Percentiles rank a stretch among this genome's conserved stretches.
Evolutionary conservation across 2,329 filamentous ascomycete species (phyloP).

Genomic region (Sporothrix mexicana): DNA sequence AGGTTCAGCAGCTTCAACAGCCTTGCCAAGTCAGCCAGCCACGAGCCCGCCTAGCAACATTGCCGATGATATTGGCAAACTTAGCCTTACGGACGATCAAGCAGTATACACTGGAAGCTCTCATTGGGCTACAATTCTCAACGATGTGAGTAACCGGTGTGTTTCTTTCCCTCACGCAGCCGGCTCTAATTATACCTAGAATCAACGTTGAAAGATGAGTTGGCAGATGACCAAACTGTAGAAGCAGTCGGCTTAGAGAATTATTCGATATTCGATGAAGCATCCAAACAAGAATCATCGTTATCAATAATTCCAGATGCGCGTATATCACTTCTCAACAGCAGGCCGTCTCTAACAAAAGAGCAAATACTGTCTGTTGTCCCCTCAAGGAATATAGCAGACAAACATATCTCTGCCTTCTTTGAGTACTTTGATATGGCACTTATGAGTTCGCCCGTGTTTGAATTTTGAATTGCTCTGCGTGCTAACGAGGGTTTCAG

Average conservation of each 20-base stretch:
- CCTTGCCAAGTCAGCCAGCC: too few relatives aligned
- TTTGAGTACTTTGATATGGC: constrained; percentile 12
- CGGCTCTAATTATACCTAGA: neutral
- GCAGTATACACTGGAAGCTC: constrained; percentile 10
- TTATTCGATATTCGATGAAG: neutral
- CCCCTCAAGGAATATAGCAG: neutral
- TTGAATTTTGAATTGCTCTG: neutral
- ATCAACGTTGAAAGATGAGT: neutral
- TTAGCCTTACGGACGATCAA: neutral
- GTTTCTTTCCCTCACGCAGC: too few relatives aligned
- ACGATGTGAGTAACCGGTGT: neutral
- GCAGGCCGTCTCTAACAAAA: neutral
- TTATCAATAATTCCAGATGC: neutral
- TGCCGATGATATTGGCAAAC: constrained; percentile 8
- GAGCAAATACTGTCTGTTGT: neutral
- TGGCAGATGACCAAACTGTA: neutral
- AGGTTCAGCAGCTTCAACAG: neutral
- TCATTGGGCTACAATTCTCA: constrained; percentile 11
- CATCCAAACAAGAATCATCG: neutral
- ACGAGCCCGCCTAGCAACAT: neutral
- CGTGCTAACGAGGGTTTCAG: neutral
- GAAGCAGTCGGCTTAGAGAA: neutral
- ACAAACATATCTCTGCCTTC: neutral
- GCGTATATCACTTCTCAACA: neutral
- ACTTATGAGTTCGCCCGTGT: neutral